Base-by-base conservation (phyloP, 176 grass and related monocot species). In the Cenchrus fungigraminus region DNA sequence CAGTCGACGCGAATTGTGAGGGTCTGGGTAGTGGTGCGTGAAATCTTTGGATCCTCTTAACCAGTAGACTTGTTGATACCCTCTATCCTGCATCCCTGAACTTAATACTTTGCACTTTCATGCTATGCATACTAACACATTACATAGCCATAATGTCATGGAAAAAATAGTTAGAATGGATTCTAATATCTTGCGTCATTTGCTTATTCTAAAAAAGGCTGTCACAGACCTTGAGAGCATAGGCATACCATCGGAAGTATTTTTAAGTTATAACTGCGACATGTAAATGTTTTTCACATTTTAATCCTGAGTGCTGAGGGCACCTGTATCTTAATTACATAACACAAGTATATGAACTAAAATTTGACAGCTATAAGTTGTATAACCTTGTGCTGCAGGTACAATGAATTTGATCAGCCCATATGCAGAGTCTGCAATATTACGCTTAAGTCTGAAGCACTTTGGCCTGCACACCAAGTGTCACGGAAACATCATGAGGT, bases 401-500 rank as follows among this genome's bases (percentile, higher is more conserved):
- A 99, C 77, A 99, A 99, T 71, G 94, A 99, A 58, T 91, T 88
- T 37, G 97, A 95, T 57, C 97, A 96, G 81, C 91, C 91, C 43
- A 89, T 94, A 88, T 96, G 97, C 79, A 94, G 81, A 90, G 82
- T 99, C 17, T 99, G 97, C 88, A 99, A 99, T 64, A 56, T 97
- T 32, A 86, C 86, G 9, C 63, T 99, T 7, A 99, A 99, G 90
- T 99, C 97, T 58, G 97, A 99, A 74, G 92, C 97, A 73, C 78
- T 88, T 64, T 99, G 97, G 97, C 94, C 94, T 34, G 97, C 97
- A 59, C 97, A 99, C 76, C 94, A 96, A 88, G 94, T 92, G 76
- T 99, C 97, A 22, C 84, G 81, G 53, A 99, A 94, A 61, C 97
- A 99, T 91, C 97, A 96, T 47, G 97, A 96, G 90, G 96, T 98